Evolutionary conservation across 1,284 basidiomycete genomes (phyloP).

Genomic region (Cryptococcus sp.): DNA sequence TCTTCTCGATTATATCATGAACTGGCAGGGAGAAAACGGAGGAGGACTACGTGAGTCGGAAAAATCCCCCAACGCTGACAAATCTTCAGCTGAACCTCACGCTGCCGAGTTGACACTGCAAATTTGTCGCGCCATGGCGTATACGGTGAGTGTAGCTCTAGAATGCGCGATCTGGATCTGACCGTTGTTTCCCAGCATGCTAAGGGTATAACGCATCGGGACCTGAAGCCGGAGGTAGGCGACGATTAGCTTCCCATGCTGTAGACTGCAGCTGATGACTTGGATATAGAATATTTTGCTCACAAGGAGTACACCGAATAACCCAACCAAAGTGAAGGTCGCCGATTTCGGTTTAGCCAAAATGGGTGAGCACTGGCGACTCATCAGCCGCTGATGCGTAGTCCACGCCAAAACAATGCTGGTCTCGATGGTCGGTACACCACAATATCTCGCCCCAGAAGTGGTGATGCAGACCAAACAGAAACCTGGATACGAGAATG

Average conservation of each 20-base stretch:
- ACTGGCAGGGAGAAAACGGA: conserved; percentile 49
- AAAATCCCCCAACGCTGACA: background rate
- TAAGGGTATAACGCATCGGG: conserved; percentile 71
- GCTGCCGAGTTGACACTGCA: conserved; percentile 45
- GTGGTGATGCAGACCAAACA: conserved; percentile 70
- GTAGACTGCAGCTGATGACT: conserved; percentile 6
- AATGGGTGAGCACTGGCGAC: conserved; percentile 61
- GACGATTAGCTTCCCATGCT: background rate
- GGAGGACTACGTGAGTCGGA: conserved; percentile 59
- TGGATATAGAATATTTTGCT: conserved; percentile 51
- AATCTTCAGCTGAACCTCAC: conserved; percentile 44
- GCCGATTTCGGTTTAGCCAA: conserved; percentile 95
- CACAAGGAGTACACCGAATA: conserved; percentile 33
- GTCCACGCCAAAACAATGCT: conserved; percentile 49
- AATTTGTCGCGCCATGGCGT: conserved; percentile 54
- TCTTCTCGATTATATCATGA: conserved; percentile 76
- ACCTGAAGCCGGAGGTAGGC: conserved; percentile 81
- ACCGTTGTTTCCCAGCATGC: conserved; percentile 37
- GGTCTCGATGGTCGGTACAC: conserved; percentile 54
- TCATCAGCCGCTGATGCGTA: conserved; percentile 14
- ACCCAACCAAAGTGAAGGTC: conserved; percentile 56
- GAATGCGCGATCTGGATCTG: conserved; percentile 5
- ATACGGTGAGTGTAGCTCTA: conserved; percentile 37
- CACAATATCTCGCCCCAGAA: conserved; percentile 52
- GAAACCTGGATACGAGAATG: conserved; percentile 71